Evolutionary conservation across 306 rosid genomes (phyloP).

Genomic region (Prunus mume): DNA sequence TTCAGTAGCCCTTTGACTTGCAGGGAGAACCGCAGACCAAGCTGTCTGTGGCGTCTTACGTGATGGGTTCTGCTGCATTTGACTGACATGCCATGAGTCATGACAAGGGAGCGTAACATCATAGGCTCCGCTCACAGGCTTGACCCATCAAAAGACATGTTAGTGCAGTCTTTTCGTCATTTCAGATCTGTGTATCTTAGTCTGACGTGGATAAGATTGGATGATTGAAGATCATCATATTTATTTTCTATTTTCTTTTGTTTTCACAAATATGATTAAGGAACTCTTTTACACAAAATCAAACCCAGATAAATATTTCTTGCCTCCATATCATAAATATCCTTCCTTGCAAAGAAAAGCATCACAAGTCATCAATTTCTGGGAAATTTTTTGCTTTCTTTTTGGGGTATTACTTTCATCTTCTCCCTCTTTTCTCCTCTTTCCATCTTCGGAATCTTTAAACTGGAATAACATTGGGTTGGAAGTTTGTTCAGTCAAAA

Average conservation of each 20-base stretch:
- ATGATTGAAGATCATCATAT: too few relatives aligned
- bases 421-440: not conserved
- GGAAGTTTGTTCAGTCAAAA: not conserved
- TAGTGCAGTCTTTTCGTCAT: not conserved
- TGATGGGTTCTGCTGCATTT: not conserved
- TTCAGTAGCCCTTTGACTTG: not conserved
- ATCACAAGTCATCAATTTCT: not conserved
- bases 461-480: not conserved
- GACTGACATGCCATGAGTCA: not conserved
- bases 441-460: not conserved
- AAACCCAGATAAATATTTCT: too few relatives aligned
- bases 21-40: slow-evolving; percentile 1
- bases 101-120: not conserved
- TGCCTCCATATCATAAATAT: too few relatives aligned
- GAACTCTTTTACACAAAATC: too few relatives aligned
- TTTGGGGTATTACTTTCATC: not conserved
- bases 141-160: not conserved
- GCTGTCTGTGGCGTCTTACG: not conserved
- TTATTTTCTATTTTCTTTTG: too few relatives aligned
- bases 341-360: not conserved
- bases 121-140: not conserved
- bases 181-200: slow-evolving; percentile 1
- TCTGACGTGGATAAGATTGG: not conserved
- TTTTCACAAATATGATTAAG: too few relatives aligned
- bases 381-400: not conserved